Base-by-base conservation (phyloP, 2,329 filamentous ascomycete genomes). In the Aschersonia sp. region DNA sequence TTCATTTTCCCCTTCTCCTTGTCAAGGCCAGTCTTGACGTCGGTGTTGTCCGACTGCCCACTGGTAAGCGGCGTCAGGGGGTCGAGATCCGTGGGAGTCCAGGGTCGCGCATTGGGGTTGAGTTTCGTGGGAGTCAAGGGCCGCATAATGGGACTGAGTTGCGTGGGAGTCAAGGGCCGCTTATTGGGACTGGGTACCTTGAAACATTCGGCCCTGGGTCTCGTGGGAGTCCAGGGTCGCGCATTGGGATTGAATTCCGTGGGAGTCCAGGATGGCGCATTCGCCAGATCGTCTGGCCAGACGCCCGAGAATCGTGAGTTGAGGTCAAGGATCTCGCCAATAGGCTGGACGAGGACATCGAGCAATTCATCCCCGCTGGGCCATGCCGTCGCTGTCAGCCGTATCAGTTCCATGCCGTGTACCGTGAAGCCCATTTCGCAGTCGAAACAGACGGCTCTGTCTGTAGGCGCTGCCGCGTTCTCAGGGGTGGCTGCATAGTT, bases 351-450 rank as follows among this genome's bases (percentile, higher is more conserved):
- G 0, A 97, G 74, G 0, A 95, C 74, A 59, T 98, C 92, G 5
- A 97, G 68, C 0, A 98, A 64, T 46, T 76, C 73, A 46, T 81
- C 75, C 22, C 86, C 84, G 7, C 73, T 69, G 0, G 90, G 90
- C 89, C 92, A 98, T 8, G 83, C 79, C 4, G 90, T 83, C 5
- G 86, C 89, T 0, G 92, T 97, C 4, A 98, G 65, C 7, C 92
- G 86, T 48, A 97, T 82, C 14, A 98, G 74, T 62, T 98, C 92
- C 53, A 97, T 69, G 0, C 94, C 92, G 45, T 83, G 65, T 1
- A 86, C 85, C 0, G 94, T 98, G 59, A 94, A 97, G 5, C 86
- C 87, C 92, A 98, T 98, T 61, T 98, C 92, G 58, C 92, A 97
- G 62, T 98, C 92, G 57, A 98, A 90, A 53, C 81, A 84, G 9